Base-by-base conservation (phyloP, 2,329 filamentous ascomycete genomes). In the Ceratocystis harringtonii region DNA sequence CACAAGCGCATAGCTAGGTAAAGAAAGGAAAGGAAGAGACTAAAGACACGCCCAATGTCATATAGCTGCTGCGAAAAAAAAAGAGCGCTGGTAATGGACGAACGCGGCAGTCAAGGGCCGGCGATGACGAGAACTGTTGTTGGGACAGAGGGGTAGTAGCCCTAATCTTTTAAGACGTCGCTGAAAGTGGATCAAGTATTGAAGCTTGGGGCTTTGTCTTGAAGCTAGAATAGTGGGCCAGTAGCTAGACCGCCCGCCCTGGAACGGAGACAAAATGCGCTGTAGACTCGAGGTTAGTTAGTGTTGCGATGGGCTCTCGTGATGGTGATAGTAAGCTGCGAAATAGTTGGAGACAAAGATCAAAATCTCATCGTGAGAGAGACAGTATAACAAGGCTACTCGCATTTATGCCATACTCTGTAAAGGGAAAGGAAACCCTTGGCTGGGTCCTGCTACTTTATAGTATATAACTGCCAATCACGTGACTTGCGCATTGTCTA, bases 1-100 rank as follows among this genome's bases (percentile, higher is more conserved):
- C 36, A 50, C 66, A 64, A 58, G 57, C 66, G 63, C 62, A 57
- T 63, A 32, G 36, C 25, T 12, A 6, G 48, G 10, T 57, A 19
- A 15, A 36, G 32, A 25, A 17, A 19, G 44, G 7, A n/a, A 12
- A 19, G 28, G 41, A 41, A 50, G 48, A 41, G 44, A 45, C 30
- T 1, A 43, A 28, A 22, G 32, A 48, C 50, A 17, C 32, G 17
- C 48, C 25, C 5, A 50, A 28, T 25, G 6, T 15, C 22, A 41
- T 10, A 7, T 12, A 25, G 17, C 6, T 41, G 36, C 17, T 4
- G 22, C 5, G 41, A n/a, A 50, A 15, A 55, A 55, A 55, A 25
- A 6, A 30, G 22, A 15, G 8, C 12, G 25, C 8, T 15, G 50
- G 25, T n/a, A 25, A 58, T 36, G 12, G 55, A n/a, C 28, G 6